Conservation (phyloP, 305 asterid species). For the Rubia peregrina region DNA sequence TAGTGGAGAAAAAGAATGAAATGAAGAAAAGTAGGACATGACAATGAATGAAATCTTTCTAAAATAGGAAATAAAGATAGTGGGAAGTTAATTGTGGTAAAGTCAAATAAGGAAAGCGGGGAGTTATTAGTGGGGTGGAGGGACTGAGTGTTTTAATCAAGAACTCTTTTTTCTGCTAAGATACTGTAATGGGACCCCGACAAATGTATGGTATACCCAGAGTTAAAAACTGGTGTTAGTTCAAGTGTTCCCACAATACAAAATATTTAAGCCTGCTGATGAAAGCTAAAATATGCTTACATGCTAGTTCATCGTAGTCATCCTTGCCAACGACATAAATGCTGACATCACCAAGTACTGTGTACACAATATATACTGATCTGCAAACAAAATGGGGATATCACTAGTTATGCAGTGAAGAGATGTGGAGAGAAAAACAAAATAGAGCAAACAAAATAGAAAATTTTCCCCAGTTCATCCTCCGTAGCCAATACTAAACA, state of each 20-base stretch:
- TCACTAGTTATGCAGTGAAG: constrained; percentile 1
- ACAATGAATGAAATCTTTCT: no score
- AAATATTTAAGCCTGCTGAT: not conserved
- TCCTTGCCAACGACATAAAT: constrained; percentile 90
- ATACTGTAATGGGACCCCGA: not conserved
- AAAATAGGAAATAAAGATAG: no score
- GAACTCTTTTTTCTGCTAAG: not conserved
- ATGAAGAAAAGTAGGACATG: no score
- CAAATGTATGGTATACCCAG: not conserved
- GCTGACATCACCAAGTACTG: constrained; percentile 91
- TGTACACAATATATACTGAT: constrained; percentile 90
- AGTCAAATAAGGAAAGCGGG: no score
- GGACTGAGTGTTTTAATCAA: not conserved
- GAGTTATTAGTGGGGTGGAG: no score
- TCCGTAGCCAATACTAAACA: not conserved
- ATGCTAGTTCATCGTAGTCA: constrained; percentile 86
- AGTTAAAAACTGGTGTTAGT: not conserved
- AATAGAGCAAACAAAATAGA: not conserved
- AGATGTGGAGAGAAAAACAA: not conserved
- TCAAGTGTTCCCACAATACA: not conserved
- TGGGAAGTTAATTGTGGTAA: no score
- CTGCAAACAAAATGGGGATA: constrained; percentile 31
- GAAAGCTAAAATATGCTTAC: constrained; percentile 42
- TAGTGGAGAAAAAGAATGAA: not conserved
- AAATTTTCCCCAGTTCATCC: not conserved